Base-by-base conservation (phyloP, 768 basidiomycete genomes). In the Cystoderma amianthinum region DNA sequence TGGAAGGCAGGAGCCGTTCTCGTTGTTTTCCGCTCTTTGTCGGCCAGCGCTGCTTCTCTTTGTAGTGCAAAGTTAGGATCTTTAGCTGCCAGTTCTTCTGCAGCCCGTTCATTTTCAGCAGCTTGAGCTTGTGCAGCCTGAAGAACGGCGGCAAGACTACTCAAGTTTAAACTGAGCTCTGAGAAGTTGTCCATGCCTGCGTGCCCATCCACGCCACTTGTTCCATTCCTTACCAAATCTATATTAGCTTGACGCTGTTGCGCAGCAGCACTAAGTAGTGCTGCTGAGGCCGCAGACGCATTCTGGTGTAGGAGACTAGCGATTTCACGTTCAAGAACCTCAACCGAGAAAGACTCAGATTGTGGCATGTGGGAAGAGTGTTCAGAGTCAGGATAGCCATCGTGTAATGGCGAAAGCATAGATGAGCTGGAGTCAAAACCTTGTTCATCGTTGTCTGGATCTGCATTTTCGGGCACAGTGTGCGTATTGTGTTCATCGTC, bases 1-100 rank as follows among this genome's bases (percentile, higher is more conserved):
- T 87, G 85, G 53, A 88, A 88, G 2, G 85, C 78, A 36, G 86
- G 84, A 0, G 85, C 82, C 2, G 75, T 76, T 47, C 83, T 78
- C 25, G 86, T 87, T 15, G 68, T 67, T 49, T 62, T 63, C 44
- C 69, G 71, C 46, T 67, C 70, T 39, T 74, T 71, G 39, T 70
- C 66, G 44, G 61, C 56, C 42, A 66, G 59, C 21, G 61, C 64
- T 48, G 68, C 63, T 46, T 71, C 69, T 41, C 66, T 68, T 40
- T 70, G 67, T 25, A 62, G 59, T 41, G 62, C 63, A 41, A 71
- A 67, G 23, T 67, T 63, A 22, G 72, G 53, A 46, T 69, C 65
- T 51, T 74, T 73, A 15, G 65, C 63, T 24, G 71, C 60, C 37
- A 72, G 59, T 35, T 65, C 65, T 44, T 66, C 65, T 11, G 62